phyloP scores from a whole-genome alignment of 1,284 basidiomycete species.

The Pseudozyma sp. region DNA sequence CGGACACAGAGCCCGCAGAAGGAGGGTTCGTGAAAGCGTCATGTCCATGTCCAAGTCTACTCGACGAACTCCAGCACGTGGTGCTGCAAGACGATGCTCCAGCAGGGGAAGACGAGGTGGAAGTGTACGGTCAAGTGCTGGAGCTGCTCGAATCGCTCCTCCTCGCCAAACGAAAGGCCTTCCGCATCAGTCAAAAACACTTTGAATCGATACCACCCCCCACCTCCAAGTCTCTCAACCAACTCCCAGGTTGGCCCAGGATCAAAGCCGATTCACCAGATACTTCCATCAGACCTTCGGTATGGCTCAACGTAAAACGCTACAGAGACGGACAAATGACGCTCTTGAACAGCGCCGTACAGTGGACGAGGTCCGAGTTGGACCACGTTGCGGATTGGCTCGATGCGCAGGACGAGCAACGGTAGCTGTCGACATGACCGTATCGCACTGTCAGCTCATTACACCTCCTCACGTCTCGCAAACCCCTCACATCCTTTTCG shows the following conservation, averaged over 20 bases:
- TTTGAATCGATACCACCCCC: constrained; percentile 6
- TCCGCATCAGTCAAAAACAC: constrained; percentile 14
- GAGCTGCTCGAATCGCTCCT: constrained; percentile 42
- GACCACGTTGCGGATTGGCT: constrained; percentile 30
- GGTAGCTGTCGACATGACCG: neutral
- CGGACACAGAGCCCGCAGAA: too few relatives aligned
- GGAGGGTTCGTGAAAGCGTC: neutral
- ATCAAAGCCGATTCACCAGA: neutral
- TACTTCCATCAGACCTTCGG: constrained; percentile 1
- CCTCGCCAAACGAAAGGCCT: constrained; percentile 35
- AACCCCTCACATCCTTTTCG: too few relatives aligned
- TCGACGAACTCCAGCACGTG: constrained; percentile 9
- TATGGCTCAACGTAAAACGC: constrained; percentile 18
- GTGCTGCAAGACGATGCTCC: constrained; percentile 3
- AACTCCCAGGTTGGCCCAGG: neutral
- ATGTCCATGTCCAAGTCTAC: constrained; percentile 28
- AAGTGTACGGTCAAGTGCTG: constrained; percentile 16
- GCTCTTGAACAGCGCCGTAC: constrained; percentile 35
- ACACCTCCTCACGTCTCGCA: too few relatives aligned
- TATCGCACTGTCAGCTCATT: neutral
- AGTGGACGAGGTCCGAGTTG: constrained; percentile 40
- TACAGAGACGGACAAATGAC: constrained; percentile 42
- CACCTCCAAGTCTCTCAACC: neutral
- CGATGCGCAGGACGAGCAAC: constrained; percentile 17
- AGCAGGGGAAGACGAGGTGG: constrained; percentile 7